Evolutionary conservation across 495 filamentous ascomycete genomes (phyloP).

Genomic region (Eremomyces bilateralis): DNA sequence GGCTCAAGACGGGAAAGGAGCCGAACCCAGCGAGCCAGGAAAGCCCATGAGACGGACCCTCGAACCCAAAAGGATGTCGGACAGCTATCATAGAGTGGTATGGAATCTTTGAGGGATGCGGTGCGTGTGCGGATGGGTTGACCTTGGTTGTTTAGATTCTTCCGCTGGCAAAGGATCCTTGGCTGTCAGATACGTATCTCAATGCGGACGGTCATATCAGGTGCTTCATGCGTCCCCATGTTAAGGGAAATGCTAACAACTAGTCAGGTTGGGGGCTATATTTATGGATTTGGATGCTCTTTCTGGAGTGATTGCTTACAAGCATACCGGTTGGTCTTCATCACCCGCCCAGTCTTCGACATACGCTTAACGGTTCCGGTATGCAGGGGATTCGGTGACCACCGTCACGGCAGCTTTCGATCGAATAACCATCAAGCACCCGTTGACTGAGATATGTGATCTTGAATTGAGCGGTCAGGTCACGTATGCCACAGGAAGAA

Average conservation of each 20-base stretch:
- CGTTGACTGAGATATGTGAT: slow-evolving; percentile 59
- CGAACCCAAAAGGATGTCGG: slow-evolving; percentile 42
- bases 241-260: neutral
- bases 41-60: slow-evolving; percentile 22
- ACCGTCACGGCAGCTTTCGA: slow-evolving; percentile 71
- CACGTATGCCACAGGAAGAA: slow-evolving; percentile 58
- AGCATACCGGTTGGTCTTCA: slow-evolving; percentile 76
- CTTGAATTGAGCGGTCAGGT: slow-evolving; percentile 62
- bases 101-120: too few relatives aligned
- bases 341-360: too few relatives aligned
- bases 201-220: slow-evolving; percentile 45
- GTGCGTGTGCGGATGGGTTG: neutral
- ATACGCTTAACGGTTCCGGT: slow-evolving; percentile 60
- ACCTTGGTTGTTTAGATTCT: slow-evolving; percentile 25
- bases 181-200: slow-evolving; percentile 47
- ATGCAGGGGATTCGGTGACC: slow-evolving; percentile 42
- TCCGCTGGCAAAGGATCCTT: slow-evolving; percentile 45
- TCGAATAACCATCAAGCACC: slow-evolving; percentile 52
- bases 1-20: slow-evolving; percentile 17
- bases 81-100: slow-evolving; percentile 41
- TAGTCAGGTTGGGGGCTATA: slow-evolving; percentile 34
- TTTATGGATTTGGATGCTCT: slow-evolving; percentile 72
- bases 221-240: slow-evolving; percentile 19
- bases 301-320: slow-evolving; percentile 60
- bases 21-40: slow-evolving; percentile 11